Base-by-base conservation (phyloP, 495 filamentous ascomycete genomes). In the Glarea lozoyensis region DNA sequence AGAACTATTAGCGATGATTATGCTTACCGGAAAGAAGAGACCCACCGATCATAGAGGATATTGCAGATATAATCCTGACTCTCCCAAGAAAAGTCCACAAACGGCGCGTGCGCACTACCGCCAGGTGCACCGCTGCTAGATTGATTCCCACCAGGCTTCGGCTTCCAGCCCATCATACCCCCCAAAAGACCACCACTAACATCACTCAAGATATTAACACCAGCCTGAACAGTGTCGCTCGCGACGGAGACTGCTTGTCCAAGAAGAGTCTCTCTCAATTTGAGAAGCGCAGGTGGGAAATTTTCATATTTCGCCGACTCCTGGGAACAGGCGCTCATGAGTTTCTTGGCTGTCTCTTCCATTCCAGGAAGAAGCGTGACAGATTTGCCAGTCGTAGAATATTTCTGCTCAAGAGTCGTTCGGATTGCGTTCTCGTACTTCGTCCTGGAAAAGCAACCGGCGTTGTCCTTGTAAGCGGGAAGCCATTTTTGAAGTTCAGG, bases 401-500 rank as follows among this genome's bases (percentile, higher is more conserved):
- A 42, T 19, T 32, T 42, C 23, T 30, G 24, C 39, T 42, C 39
- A 25, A 42, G 23, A 15, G 39, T 42, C 2, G 39, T 42, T n/a
- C 39, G 39, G 17, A 42, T 20, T 11, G 39, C 22, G 29, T 42
- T 42, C 39, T 42, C 23, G 24, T 42, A 42, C 25, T 42, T 42
- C 2, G 17, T 13, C 10, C 5, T 4, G 19, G 29, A 23, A 13
- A 42, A 42, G 10, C n/a, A 16, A 19, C 41, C 41, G n/a, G n/a
- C n/a, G 19, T 18, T 13, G 9, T 29, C 23, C 17, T 44, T 15
- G 41, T 44, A 44, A 4, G 10, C 16, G 4, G 13, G 15, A 4
- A 35, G 29, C 41, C 41, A 44, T 23, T 23, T 21, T 18, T 44
- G 41, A 2, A 27, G 9, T 17, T 44, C 37, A 9, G 51, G 52